Conservation (phyloP, 305 asterid genomes). For the Rubia tinctorum region DNA sequence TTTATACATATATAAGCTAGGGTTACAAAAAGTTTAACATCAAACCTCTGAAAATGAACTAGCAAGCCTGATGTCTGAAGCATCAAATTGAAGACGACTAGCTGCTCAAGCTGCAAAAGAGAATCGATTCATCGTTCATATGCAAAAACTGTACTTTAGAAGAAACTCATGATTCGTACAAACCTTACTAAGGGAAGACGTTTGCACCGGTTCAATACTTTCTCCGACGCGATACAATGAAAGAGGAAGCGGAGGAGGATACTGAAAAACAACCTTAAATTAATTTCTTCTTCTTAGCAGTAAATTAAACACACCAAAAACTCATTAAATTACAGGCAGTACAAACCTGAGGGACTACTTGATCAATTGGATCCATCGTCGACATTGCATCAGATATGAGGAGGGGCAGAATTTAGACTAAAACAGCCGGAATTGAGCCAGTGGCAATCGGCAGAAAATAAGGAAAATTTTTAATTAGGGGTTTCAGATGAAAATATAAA, state of each 20-base stretch:
- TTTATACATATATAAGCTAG: background rate
- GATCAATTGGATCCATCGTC: constrained; percentile 67
- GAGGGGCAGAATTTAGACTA: no score
- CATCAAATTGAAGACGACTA: constrained; percentile 76
- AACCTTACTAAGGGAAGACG: constrained; percentile 76
- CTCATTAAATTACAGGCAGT: constrained; percentile 7
- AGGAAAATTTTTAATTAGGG: no score
- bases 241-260: constrained; percentile 61
- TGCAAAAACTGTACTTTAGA: constrained; percentile 9
- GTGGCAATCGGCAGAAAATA: no score
- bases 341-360: constrained; percentile 62
- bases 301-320: background rate
- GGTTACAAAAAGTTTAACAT: background rate
- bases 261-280: constrained; percentile 39
- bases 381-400: constrained; percentile 26
- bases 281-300: constrained; percentile 16
- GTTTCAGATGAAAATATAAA: no score
- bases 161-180: constrained; percentile 13
- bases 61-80: constrained; percentile 70
- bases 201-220: constrained; percentile 62
- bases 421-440: no score
- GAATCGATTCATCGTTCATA: constrained; percentile 1
- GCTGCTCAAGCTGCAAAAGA: constrained; percentile 77
- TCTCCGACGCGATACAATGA: constrained; percentile 58
- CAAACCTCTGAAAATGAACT: constrained; percentile 85